Evolutionary conservation across 495 filamentous ascomycete genomes (phyloP).

Genomic region (Platismatia glauca): DNA sequence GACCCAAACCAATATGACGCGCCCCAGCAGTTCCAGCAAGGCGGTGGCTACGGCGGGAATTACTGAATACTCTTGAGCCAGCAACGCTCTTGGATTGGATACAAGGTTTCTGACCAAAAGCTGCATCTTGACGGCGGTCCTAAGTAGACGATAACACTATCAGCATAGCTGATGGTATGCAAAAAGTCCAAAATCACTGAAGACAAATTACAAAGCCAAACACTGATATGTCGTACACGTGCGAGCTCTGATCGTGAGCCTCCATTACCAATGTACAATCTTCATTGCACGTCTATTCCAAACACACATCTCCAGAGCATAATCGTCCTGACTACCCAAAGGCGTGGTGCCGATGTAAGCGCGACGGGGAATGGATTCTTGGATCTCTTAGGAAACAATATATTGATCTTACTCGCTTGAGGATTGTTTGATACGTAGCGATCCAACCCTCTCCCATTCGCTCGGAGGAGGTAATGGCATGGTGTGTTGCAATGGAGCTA

Average conservation of each 20-base stretch:
- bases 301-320: not conserved
- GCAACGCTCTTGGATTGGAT: not conserved
- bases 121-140: not conserved
- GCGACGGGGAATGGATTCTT: not conserved
- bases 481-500: too few relatives aligned
- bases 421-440: too few relatives aligned
- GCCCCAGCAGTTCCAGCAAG: slow-evolving; percentile 24
- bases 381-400: too few relatives aligned
- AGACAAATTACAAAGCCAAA: too few relatives aligned
- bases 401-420: too few relatives aligned
- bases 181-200: not conserved
- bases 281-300: too few relatives aligned
- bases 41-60: not conserved
- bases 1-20: slow-evolving; percentile 34
- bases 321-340: not conserved
- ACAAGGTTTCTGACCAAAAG: not conserved
- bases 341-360: not conserved
- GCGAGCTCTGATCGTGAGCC: not conserved
- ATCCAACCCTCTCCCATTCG: not conserved
- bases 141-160: not conserved
- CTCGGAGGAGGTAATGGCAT: too few relatives aligned
- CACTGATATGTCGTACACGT: not conserved
- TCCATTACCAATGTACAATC: not conserved
- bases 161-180: not conserved
- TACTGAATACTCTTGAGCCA: not conserved